Evolutionary conservation across 1,139 yeast species (phyloP).

Genomic region (Protomyces macrosporus): DNA sequence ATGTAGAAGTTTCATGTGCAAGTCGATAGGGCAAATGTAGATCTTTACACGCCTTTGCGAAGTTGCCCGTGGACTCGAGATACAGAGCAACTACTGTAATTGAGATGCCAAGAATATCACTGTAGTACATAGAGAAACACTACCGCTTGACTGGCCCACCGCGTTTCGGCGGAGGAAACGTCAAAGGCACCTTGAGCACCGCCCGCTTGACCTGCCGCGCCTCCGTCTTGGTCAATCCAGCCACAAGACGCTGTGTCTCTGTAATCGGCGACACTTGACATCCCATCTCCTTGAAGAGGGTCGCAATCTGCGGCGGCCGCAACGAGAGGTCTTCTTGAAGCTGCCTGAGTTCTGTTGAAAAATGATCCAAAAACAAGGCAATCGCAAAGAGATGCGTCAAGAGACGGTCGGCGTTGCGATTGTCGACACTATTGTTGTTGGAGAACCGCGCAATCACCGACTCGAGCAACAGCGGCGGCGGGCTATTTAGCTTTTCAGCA

Average conservation of each 20-base stretch:
- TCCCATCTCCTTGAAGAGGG: conserved; percentile 74
- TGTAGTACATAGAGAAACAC: not conserved
- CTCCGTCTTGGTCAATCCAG: conserved; percentile 64
- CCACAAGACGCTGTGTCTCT: conserved; percentile 75
- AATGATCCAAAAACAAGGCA: conserved; percentile 70
- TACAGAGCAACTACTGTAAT: no score
- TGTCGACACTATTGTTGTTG: conserved; percentile 58
- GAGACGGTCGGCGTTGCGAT: conserved; percentile 69
- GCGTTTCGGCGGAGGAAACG: conserved; percentile 56
- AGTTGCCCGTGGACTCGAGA: not conserved
- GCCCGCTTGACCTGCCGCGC: conserved; percentile 75
- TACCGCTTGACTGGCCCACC: not conserved
- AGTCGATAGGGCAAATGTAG: no score
- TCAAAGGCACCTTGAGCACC: conserved; percentile 77
- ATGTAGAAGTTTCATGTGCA: no score
- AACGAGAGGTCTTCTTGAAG: conserved; percentile 78
- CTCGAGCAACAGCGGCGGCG: conserved; percentile 68
- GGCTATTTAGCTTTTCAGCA: conserved; percentile 56
- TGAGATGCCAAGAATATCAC: no score
- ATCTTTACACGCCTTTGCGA: no score
- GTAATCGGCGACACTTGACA: conserved; percentile 70
- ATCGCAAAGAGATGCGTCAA: conserved; percentile 71
- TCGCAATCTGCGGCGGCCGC: conserved; percentile 50
- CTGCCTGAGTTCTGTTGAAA: conserved; percentile 69
- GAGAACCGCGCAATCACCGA: conserved; percentile 69